Evolutionary conservation across 352 stramenopile species (phyloP), one percentile per base, ranked within the genome.

Genomic region (Phytophthora colocasiae): DNA sequence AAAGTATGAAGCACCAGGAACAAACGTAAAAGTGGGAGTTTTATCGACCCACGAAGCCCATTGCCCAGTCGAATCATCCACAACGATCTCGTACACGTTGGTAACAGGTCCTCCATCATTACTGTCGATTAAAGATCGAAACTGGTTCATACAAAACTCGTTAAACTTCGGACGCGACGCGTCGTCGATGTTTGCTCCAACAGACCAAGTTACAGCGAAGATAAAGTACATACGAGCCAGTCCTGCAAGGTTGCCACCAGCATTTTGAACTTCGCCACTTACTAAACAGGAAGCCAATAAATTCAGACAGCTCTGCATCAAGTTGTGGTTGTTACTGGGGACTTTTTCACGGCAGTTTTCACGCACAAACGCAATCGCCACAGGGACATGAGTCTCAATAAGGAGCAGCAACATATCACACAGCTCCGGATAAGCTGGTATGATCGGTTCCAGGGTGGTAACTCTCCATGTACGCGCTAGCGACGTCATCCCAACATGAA

Each of bases 281-380:
- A 70, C 55, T 7, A 95, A 63, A 46, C 90, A 93, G 0, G 87
- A 87, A 15, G 87, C 88, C 6, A 98, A 61, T 1, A 98, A 58
- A 55, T 98, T 98, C 36, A 97, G 65, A 17, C 95, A 96, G 14
- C 79, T 87, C 31, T 91, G 81, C 80, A 96, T 97, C 24, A 97
- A 62, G 52, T 97, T 96, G 26, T 87, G 81, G 32, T 96, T 83
- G 71, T 95, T 97, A 56, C 86, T 95, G 1, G 87, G 75, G 0
- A 98, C 77, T 48, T 96, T 97, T 68, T 98, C 90, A 22, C 78
- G 78, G 57, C 92, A 97, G n/a, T 96, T 78, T 22, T 95, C 77
- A n/a, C 89, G 84, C 10, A 98, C 85, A 69, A 97, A 97, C 11
- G 81, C 73, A 46, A 98, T 96, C 3, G 87, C 84, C 0, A 79